A percentile compares a stretch with the other conserved stretches of the same genome.
These are phyloP conservation scores for Podila epigama DNA, from an alignment of 192 early-diverging fungal genomes.

Conservation along the genomic window DNA sequence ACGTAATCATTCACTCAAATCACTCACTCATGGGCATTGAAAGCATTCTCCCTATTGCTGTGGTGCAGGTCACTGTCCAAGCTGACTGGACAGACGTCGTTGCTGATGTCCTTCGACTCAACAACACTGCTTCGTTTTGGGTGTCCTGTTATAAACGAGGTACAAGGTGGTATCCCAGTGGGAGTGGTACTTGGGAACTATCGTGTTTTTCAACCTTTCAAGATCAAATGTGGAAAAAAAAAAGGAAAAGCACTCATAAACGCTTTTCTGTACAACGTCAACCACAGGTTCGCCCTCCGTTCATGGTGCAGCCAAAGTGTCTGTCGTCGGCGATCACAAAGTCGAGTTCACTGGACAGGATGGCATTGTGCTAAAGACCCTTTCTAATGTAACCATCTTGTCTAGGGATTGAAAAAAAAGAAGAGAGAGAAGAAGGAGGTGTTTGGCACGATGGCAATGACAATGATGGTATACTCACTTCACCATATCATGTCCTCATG, in stretches of 20 bases:
- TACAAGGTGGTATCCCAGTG: no score
- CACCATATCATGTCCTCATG: not conserved
- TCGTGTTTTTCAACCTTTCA: no score
- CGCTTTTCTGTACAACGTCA: no score
- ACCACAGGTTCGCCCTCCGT: conserved; percentile 50
- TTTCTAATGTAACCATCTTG: conserved; percentile 56
- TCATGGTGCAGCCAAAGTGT: conserved; percentile 50
- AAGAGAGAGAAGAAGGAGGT: not conserved
- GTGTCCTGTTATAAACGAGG: conserved; percentile 58
- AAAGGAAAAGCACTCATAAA: no score
- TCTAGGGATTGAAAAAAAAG: no score
- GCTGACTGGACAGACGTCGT: conserved; percentile 59
- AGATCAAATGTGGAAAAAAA: no score
- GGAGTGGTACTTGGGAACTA: no score
- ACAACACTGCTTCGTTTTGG: conserved; percentile 54
- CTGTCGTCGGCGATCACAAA: conserved; percentile 22
- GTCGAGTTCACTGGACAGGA: conserved; percentile 48
- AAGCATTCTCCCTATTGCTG: conserved; percentile 5
- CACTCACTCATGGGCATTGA: conserved; percentile 41
- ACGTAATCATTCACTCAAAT: not conserved
- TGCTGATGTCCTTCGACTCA: conserved; percentile 44
- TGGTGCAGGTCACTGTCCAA: conserved; percentile 56
- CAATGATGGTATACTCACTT: not conserved
- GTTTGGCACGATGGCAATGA: not conserved
- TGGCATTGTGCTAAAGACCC: conserved; percentile 43